Evolutionary conservation across 2,329 filamentous ascomycete species (phyloP).

Genomic region (Trichoderma harzianum): DNA sequence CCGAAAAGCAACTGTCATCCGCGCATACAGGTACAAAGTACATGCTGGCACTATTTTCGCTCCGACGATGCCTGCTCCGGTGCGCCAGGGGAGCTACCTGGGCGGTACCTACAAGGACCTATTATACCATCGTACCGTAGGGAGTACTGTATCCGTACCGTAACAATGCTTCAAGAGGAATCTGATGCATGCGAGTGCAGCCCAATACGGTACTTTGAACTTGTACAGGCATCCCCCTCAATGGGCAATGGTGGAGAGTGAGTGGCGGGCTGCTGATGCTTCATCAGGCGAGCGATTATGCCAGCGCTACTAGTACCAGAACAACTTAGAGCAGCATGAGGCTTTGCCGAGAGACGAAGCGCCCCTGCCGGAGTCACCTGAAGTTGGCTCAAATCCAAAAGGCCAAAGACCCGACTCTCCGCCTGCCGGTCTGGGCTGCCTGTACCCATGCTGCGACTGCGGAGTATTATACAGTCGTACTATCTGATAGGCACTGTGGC

Average conservation of each 20-base stretch:
- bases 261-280: neutral
- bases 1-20: neutral
- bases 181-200: neutral
- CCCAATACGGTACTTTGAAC: neutral
- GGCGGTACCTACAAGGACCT: too few relatives aligned
- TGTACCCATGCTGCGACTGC: neutral
- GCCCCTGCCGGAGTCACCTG: constrained; percentile 17
- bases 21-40: neutral
- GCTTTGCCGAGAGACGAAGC: constrained; percentile 9
- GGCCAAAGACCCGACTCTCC: neutral
- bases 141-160: neutral
- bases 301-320: neutral
- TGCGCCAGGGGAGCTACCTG: neutral
- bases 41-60: neutral
- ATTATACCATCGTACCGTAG: too few relatives aligned
- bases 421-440: constrained; percentile 6
- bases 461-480: neutral
- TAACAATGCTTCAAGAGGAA: neutral
- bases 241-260: constrained; percentile 5
- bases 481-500: neutral
- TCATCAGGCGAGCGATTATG: constrained; percentile 10
- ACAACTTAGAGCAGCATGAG: neutral
- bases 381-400: constrained; percentile 10
- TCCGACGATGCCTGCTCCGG: neutral
- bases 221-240: neutral